phyloP scores from a whole-genome alignment of 345 rosid genomes.

The Zanthoxylum bungeanum region DNA sequence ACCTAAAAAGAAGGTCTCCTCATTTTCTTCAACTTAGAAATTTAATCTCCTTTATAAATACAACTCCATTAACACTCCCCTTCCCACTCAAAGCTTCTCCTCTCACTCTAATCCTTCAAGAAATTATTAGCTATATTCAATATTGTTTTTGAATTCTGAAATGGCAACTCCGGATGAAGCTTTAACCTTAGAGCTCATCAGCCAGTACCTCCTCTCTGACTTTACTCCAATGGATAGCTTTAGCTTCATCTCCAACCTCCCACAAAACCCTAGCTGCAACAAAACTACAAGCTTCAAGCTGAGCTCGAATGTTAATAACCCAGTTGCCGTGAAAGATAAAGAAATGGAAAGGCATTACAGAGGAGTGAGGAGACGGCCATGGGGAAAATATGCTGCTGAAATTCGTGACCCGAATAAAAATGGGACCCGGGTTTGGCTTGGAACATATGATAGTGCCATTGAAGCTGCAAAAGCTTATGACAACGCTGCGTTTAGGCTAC shows the following conservation, averaged over 20 bases:
- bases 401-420: constrained; percentile 82
- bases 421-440: constrained; percentile 68
- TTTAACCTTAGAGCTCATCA: constrained; percentile 52
- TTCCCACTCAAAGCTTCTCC: constrained; percentile 30
- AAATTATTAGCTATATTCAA: too few species aligned
- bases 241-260: constrained; percentile 25
- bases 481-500: constrained; percentile 65
- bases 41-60: constrained; percentile 19
- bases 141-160: too few species aligned
- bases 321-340: too few species aligned
- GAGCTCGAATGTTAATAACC: too few species aligned
- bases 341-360: constrained; percentile 54
- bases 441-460: constrained; percentile 69
- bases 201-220: constrained; percentile 62
- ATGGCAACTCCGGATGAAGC: constrained; percentile 40
- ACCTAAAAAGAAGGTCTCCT: constrained; percentile 16
- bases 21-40: background rate
- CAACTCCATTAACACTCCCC: constrained; percentile 10
- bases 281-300: constrained; percentile 3
- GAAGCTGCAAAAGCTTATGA: constrained; percentile 91
- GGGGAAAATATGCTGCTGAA: constrained; percentile 94
- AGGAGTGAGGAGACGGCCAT: constrained; percentile 82
- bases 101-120: too few species aligned
- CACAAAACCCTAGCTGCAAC: background rate
- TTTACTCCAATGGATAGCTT: constrained; percentile 36